These are phyloP conservation scores for Amylostereum chailletii DNA, from an alignment of 1,284 basidiomycete species.

Conservation along the genomic window DNA sequence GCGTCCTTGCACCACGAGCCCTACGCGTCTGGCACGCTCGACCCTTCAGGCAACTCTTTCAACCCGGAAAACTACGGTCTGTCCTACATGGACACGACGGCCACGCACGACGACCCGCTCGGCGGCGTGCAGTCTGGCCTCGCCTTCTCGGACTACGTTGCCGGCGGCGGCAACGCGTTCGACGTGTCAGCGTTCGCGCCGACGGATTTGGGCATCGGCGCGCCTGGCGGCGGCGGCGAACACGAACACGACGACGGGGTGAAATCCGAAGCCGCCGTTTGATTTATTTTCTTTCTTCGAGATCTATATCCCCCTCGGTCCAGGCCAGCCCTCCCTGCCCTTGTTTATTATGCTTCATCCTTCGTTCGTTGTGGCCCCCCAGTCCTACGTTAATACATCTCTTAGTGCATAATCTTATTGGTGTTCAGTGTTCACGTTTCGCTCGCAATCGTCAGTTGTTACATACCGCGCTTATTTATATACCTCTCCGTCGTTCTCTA, in stretches of 20 bases:
- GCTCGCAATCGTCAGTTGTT: too few species aligned
- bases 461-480: conserved; percentile 9
- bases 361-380: too few species aligned
- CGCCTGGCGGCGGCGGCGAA: conserved; percentile 28
- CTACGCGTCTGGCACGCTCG: conserved; percentile 54
- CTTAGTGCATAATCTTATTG: conserved; percentile 7
- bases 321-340: too few species aligned
- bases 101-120: conserved; percentile 51
- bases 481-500: conserved; percentile 2
- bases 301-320: too few species aligned
- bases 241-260: conserved; percentile 40
- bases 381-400: too few species aligned
- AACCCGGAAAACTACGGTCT: conserved; percentile 59
- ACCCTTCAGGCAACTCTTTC: conserved; percentile 50
- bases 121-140: conserved; percentile 40
- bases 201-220: conserved; percentile 54
- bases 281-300: too few species aligned
- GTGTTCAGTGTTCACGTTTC: too few species aligned
- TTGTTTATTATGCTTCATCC: too few species aligned
- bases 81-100: conserved; percentile 66
- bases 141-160: conserved; percentile 59
- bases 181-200: conserved; percentile 58
- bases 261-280: conserved; percentile 27
- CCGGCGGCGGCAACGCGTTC: conserved; percentile 42
- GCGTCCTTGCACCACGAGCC: conserved; percentile 71